Base-by-base conservation (phyloP, 2,329 filamentous ascomycete genomes). In the Ophioceras dolichostomum region DNA sequence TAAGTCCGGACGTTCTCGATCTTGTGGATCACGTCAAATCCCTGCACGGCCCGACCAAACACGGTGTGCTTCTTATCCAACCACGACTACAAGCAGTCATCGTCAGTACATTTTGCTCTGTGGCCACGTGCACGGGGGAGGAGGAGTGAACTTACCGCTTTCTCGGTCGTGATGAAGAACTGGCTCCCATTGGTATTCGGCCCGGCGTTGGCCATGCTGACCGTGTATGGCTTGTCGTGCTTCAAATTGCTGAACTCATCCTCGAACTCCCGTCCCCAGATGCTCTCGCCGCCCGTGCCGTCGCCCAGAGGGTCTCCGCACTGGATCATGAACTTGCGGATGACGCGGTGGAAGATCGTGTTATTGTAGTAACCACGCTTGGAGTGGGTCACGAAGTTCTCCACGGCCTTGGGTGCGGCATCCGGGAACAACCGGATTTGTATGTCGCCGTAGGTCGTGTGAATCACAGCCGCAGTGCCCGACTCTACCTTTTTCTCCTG, bases 101-200 rank as follows among this genome's bases (percentile, higher is more conserved):
- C 16, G 24, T 26, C 24, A 26, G 24, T 12, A 14, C 16, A 5
- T 13, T 16, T 24, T 22, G n/a, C n/a, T 26, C 12, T 26, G 22
- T 26, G 22, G 22, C 12, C 7, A 26, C 22, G 12, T 26, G 22
- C 22, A 26, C 22, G 22, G 14, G 31, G 14, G 16, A n/a, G 10
- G 28, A 34, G 40, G 22, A 37, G 20, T 17, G 10, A 16, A 69
- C 76, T 64, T 64, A 82, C 79, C 47, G 91, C 87, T 64, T 94
- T 94, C 60, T 95, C 93, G 0, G 89, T 95, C 0, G 91, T 98
- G 47, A 98, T 94, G 52, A 98, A 98, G 57, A 98, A 98, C 57
- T 98, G 91, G 52, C 83, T 91, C 12, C 83, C 91, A 55, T 98
- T 98, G 26, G 88, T 95, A 50, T 89, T 87, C 0, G 87, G 86